These are phyloP conservation scores for Aspergillus tubingensis DNA, from an alignment of 2,329 filamentous ascomycete species.

Conservation along the genomic window DNA sequence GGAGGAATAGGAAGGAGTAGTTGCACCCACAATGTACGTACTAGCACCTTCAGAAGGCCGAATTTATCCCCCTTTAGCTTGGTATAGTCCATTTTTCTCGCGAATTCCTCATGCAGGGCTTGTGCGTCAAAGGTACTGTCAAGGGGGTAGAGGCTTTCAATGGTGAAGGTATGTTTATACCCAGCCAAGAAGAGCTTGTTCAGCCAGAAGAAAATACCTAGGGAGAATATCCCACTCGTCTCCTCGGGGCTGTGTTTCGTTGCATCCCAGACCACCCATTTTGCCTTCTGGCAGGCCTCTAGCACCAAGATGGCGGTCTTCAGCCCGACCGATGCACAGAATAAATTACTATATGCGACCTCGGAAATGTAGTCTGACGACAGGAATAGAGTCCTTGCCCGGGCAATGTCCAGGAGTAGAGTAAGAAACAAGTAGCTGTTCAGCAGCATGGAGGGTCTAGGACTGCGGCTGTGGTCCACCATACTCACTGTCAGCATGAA, in stretches of 20 bases:
- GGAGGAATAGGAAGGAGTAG: too few species aligned
- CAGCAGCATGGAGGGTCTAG: conserved; percentile 45
- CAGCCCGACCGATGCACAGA: conserved; percentile 18
- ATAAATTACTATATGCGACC: conserved; percentile 1
- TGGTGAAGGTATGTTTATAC: not conserved
- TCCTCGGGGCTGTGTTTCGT: not conserved
- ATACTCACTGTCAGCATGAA: conserved; percentile 11
- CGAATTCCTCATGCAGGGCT: too few species aligned
- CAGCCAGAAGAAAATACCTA: not conserved
- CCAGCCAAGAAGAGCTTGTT: not conserved
- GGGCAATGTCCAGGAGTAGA: conserved; percentile 42
- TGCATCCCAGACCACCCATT: conserved; percentile 27
- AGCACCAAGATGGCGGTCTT: conserved; percentile 15
- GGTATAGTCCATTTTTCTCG: too few species aligned
- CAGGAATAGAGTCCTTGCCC: conserved; percentile 38
- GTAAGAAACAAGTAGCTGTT: conserved; percentile 45
- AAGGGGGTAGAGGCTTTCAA: not conserved
- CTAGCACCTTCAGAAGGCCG: too few species aligned
- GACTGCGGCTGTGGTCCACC: conserved; percentile 40
- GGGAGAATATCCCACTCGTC: not conserved
- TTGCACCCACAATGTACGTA: too few species aligned
- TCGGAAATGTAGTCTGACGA: conserved; percentile 8
- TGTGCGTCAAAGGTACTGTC: too few species aligned
- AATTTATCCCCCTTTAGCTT: too few species aligned
- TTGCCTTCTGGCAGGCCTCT: conserved; percentile 27